Conservation (phyloP, 257 asterid species). For the Nicotiana tabacum region DNA sequence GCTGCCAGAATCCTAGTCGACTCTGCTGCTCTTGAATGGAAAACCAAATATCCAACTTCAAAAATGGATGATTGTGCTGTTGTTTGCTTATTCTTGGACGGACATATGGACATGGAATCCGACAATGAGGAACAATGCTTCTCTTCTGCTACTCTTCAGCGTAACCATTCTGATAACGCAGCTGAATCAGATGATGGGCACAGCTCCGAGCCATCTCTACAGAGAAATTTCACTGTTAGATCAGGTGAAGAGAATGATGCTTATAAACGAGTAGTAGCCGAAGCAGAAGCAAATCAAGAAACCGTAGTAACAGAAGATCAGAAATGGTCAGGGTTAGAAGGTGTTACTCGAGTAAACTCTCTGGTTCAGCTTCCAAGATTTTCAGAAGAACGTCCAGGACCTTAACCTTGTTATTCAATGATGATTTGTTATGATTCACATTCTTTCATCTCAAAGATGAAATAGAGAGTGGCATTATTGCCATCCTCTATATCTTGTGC, state of each 20-base stretch:
- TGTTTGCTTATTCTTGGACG: constrained; percentile 76
- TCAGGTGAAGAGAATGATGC: constrained; percentile 42
- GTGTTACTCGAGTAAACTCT: constrained; percentile 90
- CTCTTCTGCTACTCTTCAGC: constrained; percentile 64
- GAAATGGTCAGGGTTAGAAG: constrained; percentile 94
- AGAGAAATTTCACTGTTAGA: constrained; percentile 71
- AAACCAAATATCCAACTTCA: constrained; percentile 82
- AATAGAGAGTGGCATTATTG: background rate
- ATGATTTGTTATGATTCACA: background rate
- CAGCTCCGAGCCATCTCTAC: constrained; percentile 61
- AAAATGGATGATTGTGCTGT: constrained; percentile 98
- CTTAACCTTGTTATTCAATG: constrained; percentile 29
- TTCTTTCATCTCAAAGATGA: background rate
- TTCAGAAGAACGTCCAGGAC: constrained; percentile 60
- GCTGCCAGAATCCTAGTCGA: constrained; percentile 78
- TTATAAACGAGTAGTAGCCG: background rate
- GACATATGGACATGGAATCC: constrained; percentile 86
- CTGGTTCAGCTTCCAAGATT: constrained; percentile 94
- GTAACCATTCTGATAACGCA: constrained; percentile 61
- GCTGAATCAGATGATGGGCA: constrained; percentile 81
- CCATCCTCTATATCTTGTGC: background rate
- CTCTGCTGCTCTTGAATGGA: constrained; percentile 90
- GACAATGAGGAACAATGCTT: constrained; percentile 74
- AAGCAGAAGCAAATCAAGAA: constrained; percentile 4
- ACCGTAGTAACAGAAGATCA: background rate